Evolutionary conservation across 2,329 filamentous ascomycete species (phyloP).

Genomic region (Arthroderma sp.): DNA sequence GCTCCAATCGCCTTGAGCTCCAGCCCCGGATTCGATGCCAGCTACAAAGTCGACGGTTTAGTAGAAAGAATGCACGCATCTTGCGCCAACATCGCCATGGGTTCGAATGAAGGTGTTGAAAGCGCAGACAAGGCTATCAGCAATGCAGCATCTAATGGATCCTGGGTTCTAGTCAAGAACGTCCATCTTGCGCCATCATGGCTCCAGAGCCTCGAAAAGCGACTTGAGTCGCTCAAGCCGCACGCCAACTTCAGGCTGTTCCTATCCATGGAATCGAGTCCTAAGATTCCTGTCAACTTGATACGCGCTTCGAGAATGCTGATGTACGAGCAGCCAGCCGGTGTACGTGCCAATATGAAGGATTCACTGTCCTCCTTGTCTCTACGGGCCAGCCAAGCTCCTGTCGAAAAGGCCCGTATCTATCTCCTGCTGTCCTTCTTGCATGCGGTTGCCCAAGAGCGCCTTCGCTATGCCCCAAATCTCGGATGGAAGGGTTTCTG

Average conservation of each 20-base stretch:
- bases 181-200: constrained; percentile 91
- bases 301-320: constrained; percentile 84
- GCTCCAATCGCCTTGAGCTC: constrained; percentile 86
- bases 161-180: constrained; percentile 98
- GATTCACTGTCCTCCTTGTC: constrained; percentile 81
- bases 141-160: constrained; percentile 79
- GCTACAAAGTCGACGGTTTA: constrained; percentile 94
- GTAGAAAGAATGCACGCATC: constrained; percentile 70
- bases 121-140: constrained; percentile 92
- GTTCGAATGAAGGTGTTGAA: constrained; percentile 84
- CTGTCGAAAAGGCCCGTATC: constrained; percentile 78
- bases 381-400: constrained; percentile 60
- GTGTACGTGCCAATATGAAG: constrained; percentile 96
- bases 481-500: constrained; percentile 98
- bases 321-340: constrained; percentile 96
- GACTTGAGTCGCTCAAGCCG: constrained; percentile 87
- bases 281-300: constrained; percentile 91
- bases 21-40: constrained; percentile 92
- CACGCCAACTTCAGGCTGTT: constrained; percentile 89
- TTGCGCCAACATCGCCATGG: constrained; percentile 98
- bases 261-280: constrained; percentile 94
- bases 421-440: constrained; percentile 89
- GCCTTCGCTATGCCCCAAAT: constrained; percentile 82
- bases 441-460: constrained; percentile 89
- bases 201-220: constrained; percentile 94